These are phyloP conservation scores for Rehmannia glutinosa DNA, from an alignment of 257 asterid species.

Conservation along the genomic window DNA sequence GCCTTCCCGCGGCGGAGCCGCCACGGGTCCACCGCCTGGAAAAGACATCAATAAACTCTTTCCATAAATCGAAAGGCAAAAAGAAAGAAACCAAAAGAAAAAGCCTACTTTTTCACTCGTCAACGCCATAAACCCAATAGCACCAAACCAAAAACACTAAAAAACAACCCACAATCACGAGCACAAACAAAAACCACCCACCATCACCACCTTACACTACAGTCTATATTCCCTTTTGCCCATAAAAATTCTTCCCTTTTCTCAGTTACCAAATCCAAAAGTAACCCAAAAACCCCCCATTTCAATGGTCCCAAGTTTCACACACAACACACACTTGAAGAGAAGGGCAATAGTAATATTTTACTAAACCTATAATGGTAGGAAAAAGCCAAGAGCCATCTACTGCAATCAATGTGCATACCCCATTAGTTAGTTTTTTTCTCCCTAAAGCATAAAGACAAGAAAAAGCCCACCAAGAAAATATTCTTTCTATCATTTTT, in stretches of 20 bases:
- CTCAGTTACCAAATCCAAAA: slow-evolving; percentile 34
- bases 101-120: slow-evolving; percentile 4
- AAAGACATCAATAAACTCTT: too few relatives aligned
- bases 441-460: too few relatives aligned
- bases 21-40: too few relatives aligned
- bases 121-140: slow-evolving; percentile 17
- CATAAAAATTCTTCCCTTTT: slow-evolving; percentile 10
- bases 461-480: slow-evolving; percentile 16
- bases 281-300: slow-evolving; percentile 20
- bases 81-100: background rate
- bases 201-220: background rate
- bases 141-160: slow-evolving; percentile 6
- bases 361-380: slow-evolving; percentile 21
- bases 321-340: slow-evolving; percentile 9
- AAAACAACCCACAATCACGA: slow-evolving; percentile 29
- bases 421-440: too few relatives aligned
- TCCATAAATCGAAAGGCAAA: too few relatives aligned
- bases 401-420: slow-evolving; percentile 3
- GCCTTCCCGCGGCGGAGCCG: slow-evolving; percentile 27
- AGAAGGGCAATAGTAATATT: background rate
- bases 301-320: slow-evolving; percentile 25
- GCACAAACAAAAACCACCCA: slow-evolving; percentile 22
- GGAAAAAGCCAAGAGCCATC: background rate
- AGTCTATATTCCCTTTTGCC: slow-evolving; percentile 12
- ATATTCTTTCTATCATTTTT: slow-evolving; percentile 17